Base-by-base conservation (phyloP, 2,329 filamentous ascomycete genomes). In the Xylaria sp. region DNA sequence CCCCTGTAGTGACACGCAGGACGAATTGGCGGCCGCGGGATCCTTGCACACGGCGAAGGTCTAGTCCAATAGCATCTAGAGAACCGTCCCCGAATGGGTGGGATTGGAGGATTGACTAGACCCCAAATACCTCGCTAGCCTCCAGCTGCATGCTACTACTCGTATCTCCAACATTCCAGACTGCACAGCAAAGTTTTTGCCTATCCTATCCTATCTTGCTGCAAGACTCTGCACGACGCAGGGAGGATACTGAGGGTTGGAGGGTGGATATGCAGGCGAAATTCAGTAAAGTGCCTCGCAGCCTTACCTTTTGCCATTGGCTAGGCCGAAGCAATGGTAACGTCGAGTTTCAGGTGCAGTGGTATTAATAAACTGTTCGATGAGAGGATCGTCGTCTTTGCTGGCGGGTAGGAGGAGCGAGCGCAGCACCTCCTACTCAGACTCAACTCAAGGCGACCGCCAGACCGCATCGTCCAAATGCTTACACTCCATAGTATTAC, bases 1-100 rank as follows among this genome's bases (percentile, higher is more conserved):
- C 14, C 60, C 53, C 63, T 58, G 59, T 6, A 47, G 58, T 59
- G 53, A 54, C 47, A 35, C 52, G 63, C 63, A 63, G 60, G 31
- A 53, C 54, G 45, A 49, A 43, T 52, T 65, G 51, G 62, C 55
- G 61, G 40, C 35, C 60, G 38, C 42, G 37, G 57, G 50, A 63
- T 33, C 64, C 61, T 51, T 66, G 64, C 28, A 11, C 25, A 31
- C 15, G 23, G 40, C 43, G 33, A n/a, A 17, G 33, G 37, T 8
- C 14, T 23, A 33, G 28, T 46, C 60, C 60, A 62, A 62, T 62
- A 19, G 37, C 19, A 45, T 7, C 14, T 19, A 2, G 55, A 23
- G 12, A 25, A 23, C 21, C 17, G 9, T 17, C 19, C 23, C 38
- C n/a, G 17, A 25, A 37, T 17, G 57, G 57, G 43, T 31, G 49